Base-by-base conservation (phyloP, 495 filamentous ascomycete species). In the Penicillium bialowiezense region DNA sequence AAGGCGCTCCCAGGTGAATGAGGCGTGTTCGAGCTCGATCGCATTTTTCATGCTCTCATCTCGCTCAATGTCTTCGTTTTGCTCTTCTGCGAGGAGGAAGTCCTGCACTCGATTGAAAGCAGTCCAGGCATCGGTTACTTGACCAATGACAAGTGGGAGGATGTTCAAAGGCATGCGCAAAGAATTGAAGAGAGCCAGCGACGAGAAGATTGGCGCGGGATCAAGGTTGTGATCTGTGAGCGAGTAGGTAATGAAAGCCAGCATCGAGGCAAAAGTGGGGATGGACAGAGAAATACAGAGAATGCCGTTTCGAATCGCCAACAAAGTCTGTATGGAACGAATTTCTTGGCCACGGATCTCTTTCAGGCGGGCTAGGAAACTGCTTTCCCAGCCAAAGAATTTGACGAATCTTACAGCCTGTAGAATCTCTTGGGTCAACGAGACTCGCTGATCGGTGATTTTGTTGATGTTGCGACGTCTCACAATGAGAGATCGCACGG, bases 391-490 rank as follows among this genome's bases (percentile, higher is more conserved):
- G 7, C 89, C 92, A 62, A 96, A 97, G 68, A 80, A 96, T 65
- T 97, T 97, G 64, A 97, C 91, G 58, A 97, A 97, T 14, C 90
- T 80, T 37, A 96, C 91, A 1, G 87, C 87, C 50, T 90, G 86
- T 17, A 97, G 64, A 28, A 97, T 95, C 59, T 97, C 92, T 60
- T 97, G 92, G 0, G 91, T 97, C 29, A 97, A 72, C 38, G 86
- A 85, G 6, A 97, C 91, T 34, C 92, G 78, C 65, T 90, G 86
- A 65, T 97, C 92, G 5, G 92, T 97, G 50, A 96, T 80, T 59
- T 89, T 90, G 72, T 95, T 96, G 73, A 96, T 96, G 28, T 65
- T 75, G 56, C 79, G 78, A 58, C 92, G 79, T 20, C 88, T 80
- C 6, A 54, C 67, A 58, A 95, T 86, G 13, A 97, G 73, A 36